Evolutionary conservation across 768 basidiomycete genomes (phyloP).

Genomic region (Phanerochaete carnosa): DNA sequence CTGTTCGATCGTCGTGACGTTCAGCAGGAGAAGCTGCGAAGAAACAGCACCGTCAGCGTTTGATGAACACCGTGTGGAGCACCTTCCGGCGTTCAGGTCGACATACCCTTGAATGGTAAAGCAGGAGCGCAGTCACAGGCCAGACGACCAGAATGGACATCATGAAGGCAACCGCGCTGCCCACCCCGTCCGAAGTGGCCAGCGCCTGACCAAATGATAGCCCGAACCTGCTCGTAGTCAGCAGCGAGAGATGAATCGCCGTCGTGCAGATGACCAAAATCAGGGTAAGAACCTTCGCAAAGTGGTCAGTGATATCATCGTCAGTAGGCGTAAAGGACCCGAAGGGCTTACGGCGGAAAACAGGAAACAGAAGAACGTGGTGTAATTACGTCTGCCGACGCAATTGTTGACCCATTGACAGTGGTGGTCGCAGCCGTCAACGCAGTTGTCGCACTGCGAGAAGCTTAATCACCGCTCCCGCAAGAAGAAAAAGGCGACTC

Average conservation of each 20-base stretch:
- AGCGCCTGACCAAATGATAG: slow-evolving; percentile 47
- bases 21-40: slow-evolving; percentile 69
- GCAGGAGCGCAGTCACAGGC: slow-evolving; percentile 76
- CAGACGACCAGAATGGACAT: slow-evolving; percentile 73
- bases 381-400: slow-evolving; percentile 92
- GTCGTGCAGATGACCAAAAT: slow-evolving; percentile 79
- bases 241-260: slow-evolving; percentile 73
- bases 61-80: too few relatives aligned
- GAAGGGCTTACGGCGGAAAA: slow-evolving; percentile 59
- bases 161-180: slow-evolving; percentile 79
- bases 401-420: slow-evolving; percentile 95
- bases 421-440: slow-evolving; percentile 93
- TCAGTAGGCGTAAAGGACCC: neutral
- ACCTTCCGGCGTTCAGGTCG: too few relatives aligned
- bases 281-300: slow-evolving; percentile 60
- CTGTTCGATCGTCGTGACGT: slow-evolving; percentile 96
- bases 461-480: slow-evolving; percentile 4
- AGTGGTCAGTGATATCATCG: neutral
- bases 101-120: slow-evolving; percentile 85
- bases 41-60: slow-evolving; percentile 4
- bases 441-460: slow-evolving; percentile 90
- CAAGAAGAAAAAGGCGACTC: slow-evolving; percentile 15
- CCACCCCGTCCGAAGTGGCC: slow-evolving; percentile 45
- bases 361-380: slow-evolving; percentile 87
- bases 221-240: slow-evolving; percentile 46